Evolutionary conservation across 768 basidiomycete genomes (phyloP).

Genomic region (Tylopilus felleus): DNA sequence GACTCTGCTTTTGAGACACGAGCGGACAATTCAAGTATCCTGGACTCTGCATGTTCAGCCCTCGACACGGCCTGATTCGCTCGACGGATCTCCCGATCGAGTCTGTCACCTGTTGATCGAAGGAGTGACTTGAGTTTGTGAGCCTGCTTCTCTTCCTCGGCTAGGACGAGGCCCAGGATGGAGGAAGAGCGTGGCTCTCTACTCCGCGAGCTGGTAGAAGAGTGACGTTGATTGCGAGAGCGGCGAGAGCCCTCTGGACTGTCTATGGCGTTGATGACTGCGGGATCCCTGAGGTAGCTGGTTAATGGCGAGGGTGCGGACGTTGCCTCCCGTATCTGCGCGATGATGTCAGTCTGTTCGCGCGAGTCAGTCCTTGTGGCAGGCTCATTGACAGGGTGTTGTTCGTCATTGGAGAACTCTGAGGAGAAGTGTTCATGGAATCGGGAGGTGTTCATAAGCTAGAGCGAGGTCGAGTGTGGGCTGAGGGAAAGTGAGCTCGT

Average conservation of each 20-base stretch:
- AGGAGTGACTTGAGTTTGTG: conserved; percentile 52
- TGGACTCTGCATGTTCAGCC: conserved; percentile 50
- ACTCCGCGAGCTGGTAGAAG: conserved; percentile 38
- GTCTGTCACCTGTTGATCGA: conserved; percentile 46
- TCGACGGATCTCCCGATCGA: conserved; percentile 55
- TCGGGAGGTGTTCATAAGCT: conserved; percentile 27
- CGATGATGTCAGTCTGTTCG: conserved; percentile 33
- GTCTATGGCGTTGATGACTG: conserved; percentile 35
- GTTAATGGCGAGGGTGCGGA: conserved; percentile 44
- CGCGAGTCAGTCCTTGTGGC: not conserved
- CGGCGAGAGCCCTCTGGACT: conserved; percentile 27
- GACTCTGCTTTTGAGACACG: conserved; percentile 41
- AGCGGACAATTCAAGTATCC: conserved; percentile 39
- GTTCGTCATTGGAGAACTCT: conserved; percentile 13
- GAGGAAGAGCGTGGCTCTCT: conserved; percentile 38
- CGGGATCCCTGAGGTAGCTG: conserved; percentile 44
- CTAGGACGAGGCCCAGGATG: conserved; percentile 42
- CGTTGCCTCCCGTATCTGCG: conserved; percentile 43
- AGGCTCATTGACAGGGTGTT: conserved; percentile 7
- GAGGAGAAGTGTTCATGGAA: conserved; percentile 32
- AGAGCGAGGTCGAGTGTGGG: not conserved
- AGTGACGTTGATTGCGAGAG: conserved; percentile 28
- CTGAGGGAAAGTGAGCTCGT: conserved; percentile 5
- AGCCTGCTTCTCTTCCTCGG: conserved; percentile 57
- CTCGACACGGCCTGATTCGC: conserved; percentile 50